Evolutionary conservation across 176 grass and related monocot species (phyloP), one percentile per base, ranked within the genome.

Genomic region (Aegilops speltoides): DNA sequence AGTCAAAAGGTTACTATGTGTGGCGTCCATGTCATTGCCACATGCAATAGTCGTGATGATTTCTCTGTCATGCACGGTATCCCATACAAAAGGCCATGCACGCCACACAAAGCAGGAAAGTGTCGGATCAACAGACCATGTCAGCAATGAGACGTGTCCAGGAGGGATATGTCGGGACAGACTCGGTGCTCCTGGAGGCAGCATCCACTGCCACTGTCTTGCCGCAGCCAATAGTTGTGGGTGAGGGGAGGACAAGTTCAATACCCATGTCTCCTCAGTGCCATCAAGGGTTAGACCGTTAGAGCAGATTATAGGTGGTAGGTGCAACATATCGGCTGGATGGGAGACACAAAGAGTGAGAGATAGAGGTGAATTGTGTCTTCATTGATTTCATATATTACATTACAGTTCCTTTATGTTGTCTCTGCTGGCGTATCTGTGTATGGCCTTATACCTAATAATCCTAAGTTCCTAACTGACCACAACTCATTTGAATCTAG

Each of bases 1-100:
- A 64, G 22, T 13, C 56, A 76, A 64, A 48, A 72, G 69, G 31
- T 89, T 82, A 0, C 19, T 52, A 80, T 76, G 33, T 74, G 70
- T 73, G 70, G 71, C 6, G 23, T n/a, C 38, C 40, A 46, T 26
- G 40, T 13, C 71, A 3, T 73, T 73, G 70, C 14, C 38, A 74
- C 38, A 74, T 40, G 23, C 40, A 74, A 74, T 45, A 74, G 6
- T 26, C 0, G 6, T 46, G 38, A 48, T 2, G 38, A 41, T 75
- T 8, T 25, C 38, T 26, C 40, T 19, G 41, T 75, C 72, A 75
- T 75, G 72, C 72, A 75, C 6, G 13, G 1, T 43, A 74, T 46
- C n/a, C 14, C 12, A 24, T 26, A 45, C 70, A 73, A 73, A 73
- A 74, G n/a, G 6, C 23, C 71, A 74, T 17, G 38, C 71, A 74